A percentile compares a stretch with the other conserved stretches of the same genome.
Evolutionary conservation across 805 yeast species (phyloP).

Genomic region (Hyphopichia homilentoma): DNA sequence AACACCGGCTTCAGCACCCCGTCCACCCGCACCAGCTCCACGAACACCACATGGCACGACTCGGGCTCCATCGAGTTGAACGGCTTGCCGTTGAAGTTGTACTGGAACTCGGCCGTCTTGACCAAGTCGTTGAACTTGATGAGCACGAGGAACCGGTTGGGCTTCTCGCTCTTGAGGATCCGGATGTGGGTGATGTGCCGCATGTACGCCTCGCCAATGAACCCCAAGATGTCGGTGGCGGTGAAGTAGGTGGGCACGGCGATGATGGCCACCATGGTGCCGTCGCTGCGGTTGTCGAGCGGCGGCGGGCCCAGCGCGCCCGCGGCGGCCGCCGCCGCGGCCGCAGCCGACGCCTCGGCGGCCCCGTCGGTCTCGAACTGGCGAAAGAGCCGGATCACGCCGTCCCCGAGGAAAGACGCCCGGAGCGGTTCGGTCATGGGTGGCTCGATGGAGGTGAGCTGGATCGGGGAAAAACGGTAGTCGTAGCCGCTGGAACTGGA

Average conservation of each 20-base stretch:
- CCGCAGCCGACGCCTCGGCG: constrained; percentile 3
- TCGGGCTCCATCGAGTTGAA: constrained; percentile 91
- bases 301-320: constrained; percentile 9
- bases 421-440: constrained; percentile 42
- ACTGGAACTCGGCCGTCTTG: constrained; percentile 61
- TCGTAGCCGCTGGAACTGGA: constrained; percentile 13
- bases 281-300: constrained; percentile 40
- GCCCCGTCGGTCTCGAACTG: constrained; percentile 44
- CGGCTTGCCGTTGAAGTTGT: constrained; percentile 62
- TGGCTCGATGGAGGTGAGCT: constrained; percentile 23
- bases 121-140: constrained; percentile 62
- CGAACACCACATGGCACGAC: constrained; percentile 69
- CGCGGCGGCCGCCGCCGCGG: neutral
- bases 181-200: constrained; percentile 66
- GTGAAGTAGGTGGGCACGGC: constrained; percentile 87
- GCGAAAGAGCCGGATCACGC: constrained; percentile 65
- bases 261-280: constrained; percentile 70
- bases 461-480: constrained; percentile 28
- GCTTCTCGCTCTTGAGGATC: constrained; percentile 59
- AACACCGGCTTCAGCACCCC: constrained; percentile 8
- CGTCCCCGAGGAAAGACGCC: constrained; percentile 68
- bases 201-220: constrained; percentile 61
- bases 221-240: constrained; percentile 78
- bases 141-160: constrained; percentile 71
- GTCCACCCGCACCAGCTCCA: constrained; percentile 54